A percentile compares a stretch with the other conserved stretches of the same genome.
Conservation (phyloP, 371 early-diverging fungal genomes). For the Mucor irregularis region DNA sequence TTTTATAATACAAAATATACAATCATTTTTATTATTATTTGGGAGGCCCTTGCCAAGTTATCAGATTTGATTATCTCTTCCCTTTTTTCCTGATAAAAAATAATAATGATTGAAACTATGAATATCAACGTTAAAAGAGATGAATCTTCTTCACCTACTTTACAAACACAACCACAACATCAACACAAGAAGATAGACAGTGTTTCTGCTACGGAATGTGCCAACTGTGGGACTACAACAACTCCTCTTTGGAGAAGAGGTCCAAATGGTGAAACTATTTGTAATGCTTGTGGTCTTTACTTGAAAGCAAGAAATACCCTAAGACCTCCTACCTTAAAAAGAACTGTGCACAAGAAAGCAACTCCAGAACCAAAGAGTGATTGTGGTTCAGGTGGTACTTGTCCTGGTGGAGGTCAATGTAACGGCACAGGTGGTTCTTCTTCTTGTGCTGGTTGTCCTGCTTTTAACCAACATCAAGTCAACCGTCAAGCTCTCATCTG, state of each 20-base stretch:
- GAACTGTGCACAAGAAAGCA: constrained; percentile 21
- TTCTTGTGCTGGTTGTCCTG: constrained; percentile 74
- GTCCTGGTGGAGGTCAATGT: constrained; percentile 78
- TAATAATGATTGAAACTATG: too few species aligned
- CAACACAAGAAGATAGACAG: constrained; percentile 16
- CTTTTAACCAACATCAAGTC: constrained; percentile 67
- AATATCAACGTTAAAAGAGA: too few species aligned
- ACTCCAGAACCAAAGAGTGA: constrained; percentile 9
- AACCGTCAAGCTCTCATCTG: constrained; percentile 63
- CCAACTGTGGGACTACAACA: constrained; percentile 82
- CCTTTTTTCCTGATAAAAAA: neutral
- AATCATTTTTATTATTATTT: neutral
- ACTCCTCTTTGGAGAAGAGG: constrained; percentile 92
- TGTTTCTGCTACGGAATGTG: constrained; percentile 56
- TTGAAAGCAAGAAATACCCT: constrained; percentile 39
- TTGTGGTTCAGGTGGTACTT: constrained; percentile 51
- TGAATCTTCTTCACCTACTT: neutral
- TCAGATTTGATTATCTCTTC: neutral
- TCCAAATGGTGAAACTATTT: constrained; percentile 74
- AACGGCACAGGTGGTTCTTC: constrained; percentile 71
- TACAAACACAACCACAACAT: constrained; percentile 21
- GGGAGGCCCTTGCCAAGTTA: too few species aligned
- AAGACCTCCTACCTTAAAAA: constrained; percentile 49
- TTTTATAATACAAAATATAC: constrained; percentile 8
- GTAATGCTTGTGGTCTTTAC: constrained; percentile 89